These are phyloP conservation scores for Camellia lanceoleosa DNA, from an alignment of 148 eudicot genomes.

Conservation along the genomic window DNA sequence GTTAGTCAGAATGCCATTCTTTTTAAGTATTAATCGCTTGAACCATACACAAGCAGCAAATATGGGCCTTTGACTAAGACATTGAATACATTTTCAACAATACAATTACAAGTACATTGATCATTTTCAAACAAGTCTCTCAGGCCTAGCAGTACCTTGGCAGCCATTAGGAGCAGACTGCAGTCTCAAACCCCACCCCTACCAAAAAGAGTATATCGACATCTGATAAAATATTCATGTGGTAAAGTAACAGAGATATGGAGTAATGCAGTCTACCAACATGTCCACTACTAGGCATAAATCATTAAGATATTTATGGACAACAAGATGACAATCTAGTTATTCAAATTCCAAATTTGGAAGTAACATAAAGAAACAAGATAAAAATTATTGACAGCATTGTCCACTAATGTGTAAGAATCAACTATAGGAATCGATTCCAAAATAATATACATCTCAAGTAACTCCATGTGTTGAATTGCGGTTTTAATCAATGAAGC, in stretches of 20 bases:
- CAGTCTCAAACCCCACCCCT: background rate
- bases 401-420: background rate
- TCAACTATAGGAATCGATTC: background rate
- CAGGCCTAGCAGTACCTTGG: background rate
- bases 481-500: too few relatives aligned
- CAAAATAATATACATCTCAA: background rate
- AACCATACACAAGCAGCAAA: conserved; percentile 16
- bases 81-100: conserved; percentile 2
- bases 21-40: conserved; percentile 11
- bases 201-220: background rate
- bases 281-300: background rate
- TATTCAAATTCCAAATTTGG: too few relatives aligned
- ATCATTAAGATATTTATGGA: background rate
- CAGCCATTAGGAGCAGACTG: background rate
- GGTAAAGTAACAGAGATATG: background rate
- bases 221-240: background rate
- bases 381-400: background rate
- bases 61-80: background rate
- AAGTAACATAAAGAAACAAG: too few relatives aligned
- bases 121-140: background rate
- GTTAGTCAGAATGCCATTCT: conserved; percentile 22
- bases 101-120: background rate
- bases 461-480: background rate
- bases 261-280: background rate
- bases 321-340: background rate